These are phyloP conservation scores for Anthracocystis panici-leucophaei DNA, from an alignment of 1,284 basidiomycete genomes.

Conservation along the genomic window DNA sequence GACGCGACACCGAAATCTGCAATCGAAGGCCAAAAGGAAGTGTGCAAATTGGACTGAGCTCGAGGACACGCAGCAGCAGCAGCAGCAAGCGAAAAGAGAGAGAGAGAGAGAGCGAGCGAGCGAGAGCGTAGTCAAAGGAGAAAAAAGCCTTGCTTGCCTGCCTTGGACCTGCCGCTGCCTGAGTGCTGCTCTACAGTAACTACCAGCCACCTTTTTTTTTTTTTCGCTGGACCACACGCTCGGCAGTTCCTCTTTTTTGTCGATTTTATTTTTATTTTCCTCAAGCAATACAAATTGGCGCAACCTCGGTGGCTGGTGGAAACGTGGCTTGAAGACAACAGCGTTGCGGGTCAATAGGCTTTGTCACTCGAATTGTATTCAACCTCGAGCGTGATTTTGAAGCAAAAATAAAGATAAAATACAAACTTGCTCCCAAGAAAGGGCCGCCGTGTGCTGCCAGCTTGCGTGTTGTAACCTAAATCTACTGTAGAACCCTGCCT, in stretches of 20 bases:
- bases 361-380: slow-evolving; percentile 12
- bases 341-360: slow-evolving; percentile 10
- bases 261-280: background rate
- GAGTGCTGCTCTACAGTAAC: background rate
- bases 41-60: slow-evolving; percentile 5
- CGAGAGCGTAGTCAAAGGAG: background rate
- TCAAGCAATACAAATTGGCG: slow-evolving; percentile 12
- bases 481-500: too few relatives aligned
- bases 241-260: background rate
- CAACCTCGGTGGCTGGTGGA: slow-evolving; percentile 5
- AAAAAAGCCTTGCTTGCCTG: background rate
- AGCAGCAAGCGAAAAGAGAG: background rate
- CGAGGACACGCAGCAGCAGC: background rate
- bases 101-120: background rate
- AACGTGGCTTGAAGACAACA: slow-evolving; percentile 3
- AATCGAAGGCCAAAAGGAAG: background rate
- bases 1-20: background rate
- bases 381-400: background rate
- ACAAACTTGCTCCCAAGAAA: too few relatives aligned
- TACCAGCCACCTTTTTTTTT: background rate
- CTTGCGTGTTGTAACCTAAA: too few relatives aligned
- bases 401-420: background rate
- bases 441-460: background rate
- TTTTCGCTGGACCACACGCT: background rate
- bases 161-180: background rate